A percentile compares a stretch with the other conserved stretches of the same genome.
Conservation (phyloP, 2,329 filamentous ascomycete species). For the Colletotrichum shisoi region DNA sequence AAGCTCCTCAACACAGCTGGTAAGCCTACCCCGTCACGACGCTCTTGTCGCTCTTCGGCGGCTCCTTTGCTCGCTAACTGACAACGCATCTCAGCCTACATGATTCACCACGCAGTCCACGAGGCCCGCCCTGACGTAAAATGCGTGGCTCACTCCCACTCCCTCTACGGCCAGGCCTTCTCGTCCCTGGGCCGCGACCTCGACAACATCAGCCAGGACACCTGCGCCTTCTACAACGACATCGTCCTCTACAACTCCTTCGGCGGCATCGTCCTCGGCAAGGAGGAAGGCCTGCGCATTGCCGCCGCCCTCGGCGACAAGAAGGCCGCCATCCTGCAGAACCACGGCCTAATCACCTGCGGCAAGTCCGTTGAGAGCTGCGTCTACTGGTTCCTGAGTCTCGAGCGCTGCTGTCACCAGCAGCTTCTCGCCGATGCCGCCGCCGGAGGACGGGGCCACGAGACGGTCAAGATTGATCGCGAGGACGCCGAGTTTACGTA, state of each 20-base stretch:
- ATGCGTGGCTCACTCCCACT: slow-evolving; percentile 64
- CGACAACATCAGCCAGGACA: slow-evolving; percentile 72
- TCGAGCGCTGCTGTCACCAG: slow-evolving; percentile 59
- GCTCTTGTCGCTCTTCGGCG: not conserved
- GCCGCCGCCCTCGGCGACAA: slow-evolving; percentile 56
- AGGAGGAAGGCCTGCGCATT: slow-evolving; percentile 60
- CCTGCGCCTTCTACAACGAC: slow-evolving; percentile 66
- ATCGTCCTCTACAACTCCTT: slow-evolving; percentile 57
- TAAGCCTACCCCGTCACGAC: not conserved
- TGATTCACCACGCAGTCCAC: slow-evolving; percentile 61
- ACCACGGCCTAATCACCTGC: slow-evolving; percentile 63
- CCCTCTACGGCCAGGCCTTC: slow-evolving; percentile 65
- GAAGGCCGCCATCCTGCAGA: slow-evolving; percentile 63
- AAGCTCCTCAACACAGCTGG: slow-evolving; percentile 36
- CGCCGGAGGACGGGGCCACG: slow-evolving; percentile 66
- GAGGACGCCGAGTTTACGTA: slow-evolving; percentile 74
- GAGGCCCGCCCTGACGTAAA: slow-evolving; percentile 61
- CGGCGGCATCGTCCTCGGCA: slow-evolving; percentile 61
- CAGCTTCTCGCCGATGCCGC: slow-evolving; percentile 66
- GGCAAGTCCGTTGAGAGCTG: slow-evolving; percentile 60
- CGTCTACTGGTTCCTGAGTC: slow-evolving; percentile 62
- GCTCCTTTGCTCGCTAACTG: not conserved
- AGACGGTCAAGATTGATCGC: slow-evolving; percentile 72
- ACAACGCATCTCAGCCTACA: slow-evolving; percentile 48
- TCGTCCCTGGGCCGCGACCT: slow-evolving; percentile 67